phyloP scores from a whole-genome alignment of 2,329 filamentous ascomycete genomes.

The Beauveria medogensis region DNA sequence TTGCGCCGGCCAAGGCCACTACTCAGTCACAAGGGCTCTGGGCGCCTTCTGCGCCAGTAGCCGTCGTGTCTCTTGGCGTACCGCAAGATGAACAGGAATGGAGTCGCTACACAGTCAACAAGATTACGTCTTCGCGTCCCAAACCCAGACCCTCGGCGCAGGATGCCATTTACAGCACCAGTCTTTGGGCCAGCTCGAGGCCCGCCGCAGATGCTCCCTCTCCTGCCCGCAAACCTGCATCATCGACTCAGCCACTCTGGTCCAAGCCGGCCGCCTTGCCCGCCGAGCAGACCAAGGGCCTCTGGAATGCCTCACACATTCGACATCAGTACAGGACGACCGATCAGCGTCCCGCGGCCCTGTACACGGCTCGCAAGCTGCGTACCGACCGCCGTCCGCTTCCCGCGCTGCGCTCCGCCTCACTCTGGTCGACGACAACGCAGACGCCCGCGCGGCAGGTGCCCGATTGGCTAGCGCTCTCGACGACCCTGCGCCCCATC shows the following conservation, averaged over 20 bases:
- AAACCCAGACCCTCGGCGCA: slow-evolving; percentile 1
- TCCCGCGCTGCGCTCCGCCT: slow-evolving; percentile 23
- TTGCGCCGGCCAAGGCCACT: slow-evolving; percentile 5
- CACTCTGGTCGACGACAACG: slow-evolving; percentile 24
- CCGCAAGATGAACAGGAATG: neutral
- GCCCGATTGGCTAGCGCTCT: slow-evolving; percentile 15
- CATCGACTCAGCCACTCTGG: neutral
- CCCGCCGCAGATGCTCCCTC: slow-evolving; percentile 5
- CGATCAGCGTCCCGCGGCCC: slow-evolving; percentile 24
- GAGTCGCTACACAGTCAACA: neutral
- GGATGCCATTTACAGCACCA: neutral
- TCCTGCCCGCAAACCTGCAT: neutral
- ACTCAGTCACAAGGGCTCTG: slow-evolving; percentile 11
- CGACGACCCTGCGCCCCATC: neutral
- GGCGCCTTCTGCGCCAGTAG: neutral
- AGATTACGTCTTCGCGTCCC: neutral
- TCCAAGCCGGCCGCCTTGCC: neutral
- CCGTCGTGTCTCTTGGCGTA: neutral
- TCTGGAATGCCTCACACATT: slow-evolving; percentile 16
- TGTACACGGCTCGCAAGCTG: slow-evolving; percentile 26
- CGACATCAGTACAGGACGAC: slow-evolving; percentile 24
- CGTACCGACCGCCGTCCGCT: slow-evolving; percentile 23
- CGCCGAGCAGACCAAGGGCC: slow-evolving; percentile 13
- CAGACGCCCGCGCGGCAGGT: slow-evolving; percentile 1
- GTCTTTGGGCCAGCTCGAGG: slow-evolving; percentile 1